These are phyloP conservation scores for Cinnamomum micranthum DNA, from an alignment of 164 flowering plant species.

Conservation along the genomic window DNA sequence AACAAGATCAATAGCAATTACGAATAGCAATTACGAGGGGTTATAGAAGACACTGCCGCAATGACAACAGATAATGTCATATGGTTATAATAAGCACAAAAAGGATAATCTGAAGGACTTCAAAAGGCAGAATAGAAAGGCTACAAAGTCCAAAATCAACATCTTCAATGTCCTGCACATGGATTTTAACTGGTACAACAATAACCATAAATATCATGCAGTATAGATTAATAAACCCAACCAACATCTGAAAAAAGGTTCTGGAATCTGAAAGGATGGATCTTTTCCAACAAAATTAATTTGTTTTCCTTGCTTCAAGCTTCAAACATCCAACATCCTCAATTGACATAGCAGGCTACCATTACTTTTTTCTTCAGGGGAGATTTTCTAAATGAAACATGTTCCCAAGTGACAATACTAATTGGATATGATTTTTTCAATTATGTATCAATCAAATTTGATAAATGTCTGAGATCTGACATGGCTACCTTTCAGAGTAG, in stretches of 20 bases:
- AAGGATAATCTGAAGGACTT: not conserved
- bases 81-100: not conserved
- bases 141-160: no score
- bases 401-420: not conserved
- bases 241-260: not conserved
- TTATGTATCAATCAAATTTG: not conserved
- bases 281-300: not conserved
- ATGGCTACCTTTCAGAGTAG: not conserved
- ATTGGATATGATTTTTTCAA: no score
- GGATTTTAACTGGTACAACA: no score
- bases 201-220: no score
- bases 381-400: not conserved
- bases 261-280: not conserved
- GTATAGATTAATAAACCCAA: no score
- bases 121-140: not conserved
- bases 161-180: no score
- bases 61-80: not conserved
- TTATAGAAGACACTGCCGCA: not conserved
- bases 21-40: constrained; percentile 1
- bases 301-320: not conserved
- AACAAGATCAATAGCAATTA: not conserved
- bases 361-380: not conserved
- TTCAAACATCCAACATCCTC: not conserved
- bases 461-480: not conserved
- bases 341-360: not conserved